Evolutionary conservation across 2,329 filamentous ascomycete genomes (phyloP).

Genomic region (Xylariaceae sp.): DNA sequence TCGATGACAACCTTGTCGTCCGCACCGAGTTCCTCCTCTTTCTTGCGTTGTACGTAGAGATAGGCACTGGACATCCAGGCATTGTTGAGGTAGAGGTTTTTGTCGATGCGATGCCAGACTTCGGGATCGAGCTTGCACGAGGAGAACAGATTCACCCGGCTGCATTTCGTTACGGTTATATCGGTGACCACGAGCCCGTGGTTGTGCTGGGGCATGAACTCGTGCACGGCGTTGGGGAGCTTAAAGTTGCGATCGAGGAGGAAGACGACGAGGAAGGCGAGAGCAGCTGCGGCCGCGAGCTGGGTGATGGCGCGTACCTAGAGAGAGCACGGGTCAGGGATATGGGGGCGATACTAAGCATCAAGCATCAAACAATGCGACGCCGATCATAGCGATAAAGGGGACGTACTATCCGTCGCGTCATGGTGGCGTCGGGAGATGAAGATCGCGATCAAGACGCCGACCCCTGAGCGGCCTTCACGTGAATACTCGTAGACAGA

Average conservation of each 20-base stretch:
- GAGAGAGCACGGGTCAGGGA: background rate
- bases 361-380: no score
- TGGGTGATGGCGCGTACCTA: slow-evolving; percentile 68
- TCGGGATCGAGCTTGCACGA: slow-evolving; percentile 68
- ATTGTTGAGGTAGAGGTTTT: slow-evolving; percentile 76
- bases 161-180: slow-evolving; percentile 72
- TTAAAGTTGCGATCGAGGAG: slow-evolving; percentile 85
- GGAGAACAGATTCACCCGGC: slow-evolving; percentile 65
- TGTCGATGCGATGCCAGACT: slow-evolving; percentile 77
- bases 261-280: slow-evolving; percentile 67
- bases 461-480: slow-evolving; percentile 17
- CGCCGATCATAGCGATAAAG: background rate
- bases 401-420: slow-evolving; percentile 32
- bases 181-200: slow-evolving; percentile 82
- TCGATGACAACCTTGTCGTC: slow-evolving; percentile 77
- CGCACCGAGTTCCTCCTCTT: slow-evolving; percentile 71
- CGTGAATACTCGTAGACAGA: slow-evolving; percentile 22
- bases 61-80: slow-evolving; percentile 73
- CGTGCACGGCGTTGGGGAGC: slow-evolving; percentile 79
- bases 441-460: slow-evolving; percentile 7
- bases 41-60: slow-evolving; percentile 75
- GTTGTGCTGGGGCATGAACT: slow-evolving; percentile 79
- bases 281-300: slow-evolving; percentile 58
- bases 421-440: slow-evolving; percentile 27
- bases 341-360: background rate